Conservation (phyloP, 2,329 filamentous ascomycete genomes). For the Diaporthe helianthi region DNA sequence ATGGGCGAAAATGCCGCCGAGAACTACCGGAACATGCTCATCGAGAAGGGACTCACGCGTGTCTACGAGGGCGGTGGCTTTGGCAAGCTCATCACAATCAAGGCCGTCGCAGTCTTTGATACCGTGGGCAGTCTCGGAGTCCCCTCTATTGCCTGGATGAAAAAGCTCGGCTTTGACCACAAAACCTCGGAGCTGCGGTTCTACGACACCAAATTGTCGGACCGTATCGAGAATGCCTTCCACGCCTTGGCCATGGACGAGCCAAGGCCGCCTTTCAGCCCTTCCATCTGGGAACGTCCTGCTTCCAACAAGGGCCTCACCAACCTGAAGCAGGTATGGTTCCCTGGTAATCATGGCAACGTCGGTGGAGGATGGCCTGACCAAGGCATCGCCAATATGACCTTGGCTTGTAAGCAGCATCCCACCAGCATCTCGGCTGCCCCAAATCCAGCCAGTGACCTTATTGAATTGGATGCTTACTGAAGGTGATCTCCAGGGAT, state of each 20-base stretch:
- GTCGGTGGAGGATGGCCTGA: conserved; percentile 72
- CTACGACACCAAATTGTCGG: conserved; percentile 60
- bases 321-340: conserved; percentile 65
- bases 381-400: conserved; percentile 49
- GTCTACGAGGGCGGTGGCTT: conserved; percentile 46
- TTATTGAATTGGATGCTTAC: background rate
- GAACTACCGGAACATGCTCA: conserved; percentile 53
- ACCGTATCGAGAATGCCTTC: conserved; percentile 63
- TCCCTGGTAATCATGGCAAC: conserved; percentile 75
- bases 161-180: conserved; percentile 54
- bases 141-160: conserved; percentile 53
- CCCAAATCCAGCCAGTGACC: conserved; percentile 42
- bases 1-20: conserved; percentile 50
- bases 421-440: no score
- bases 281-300: conserved; percentile 60
- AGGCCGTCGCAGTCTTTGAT: conserved; percentile 59
- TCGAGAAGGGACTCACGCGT: conserved; percentile 51
- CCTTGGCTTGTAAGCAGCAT: conserved; percentile 45
- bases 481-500: conserved; percentile 50
- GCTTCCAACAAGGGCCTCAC: conserved; percentile 48
- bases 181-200: conserved; percentile 56
- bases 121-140: conserved; percentile 57
- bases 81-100: conserved; percentile 54
- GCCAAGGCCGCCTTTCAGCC: conserved; percentile 59
- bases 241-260: conserved; percentile 67